Base-by-base conservation (phyloP, 805 yeast species). In the Suhomyces sp. region DNA sequence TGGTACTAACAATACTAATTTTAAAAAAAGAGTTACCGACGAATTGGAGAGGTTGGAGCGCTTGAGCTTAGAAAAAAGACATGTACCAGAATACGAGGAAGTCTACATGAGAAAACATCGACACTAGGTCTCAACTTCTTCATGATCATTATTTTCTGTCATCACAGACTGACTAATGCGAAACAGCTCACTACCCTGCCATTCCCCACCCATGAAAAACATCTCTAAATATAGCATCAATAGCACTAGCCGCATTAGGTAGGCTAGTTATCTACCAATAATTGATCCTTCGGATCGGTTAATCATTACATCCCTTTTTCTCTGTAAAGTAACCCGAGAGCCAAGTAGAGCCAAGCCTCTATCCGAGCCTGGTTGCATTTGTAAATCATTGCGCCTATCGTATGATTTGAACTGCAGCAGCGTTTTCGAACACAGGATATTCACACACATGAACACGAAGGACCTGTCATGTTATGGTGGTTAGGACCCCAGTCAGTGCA, bases 31-130 rank as follows among this genome's bases (percentile, higher is more conserved):
- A 53, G 58, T 75, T 33, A 75, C 78, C 1, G 79, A 75, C 58
- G 78, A 73, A 51, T 59, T 73, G 44, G 78, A 74, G 50, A 58
- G 75, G 44, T 58, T 73, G 44, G 78, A 74, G 49, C 57, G 75
- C 41, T 53, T 73, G 47, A 67, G 61, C 47, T 56, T 72, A 24
- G 77, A 71, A 25, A 71, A 65, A 45, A 60, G 79, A 31, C 65
- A 74, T 54, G 56, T 53, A 3, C 79, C 79, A 1, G 79, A 73
- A 48, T 74, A 58, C 52, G 79, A 75, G 56, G 78, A 72, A 55
- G 56, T 65, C 6, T 73, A 73, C 57, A 49, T 65, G 51, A 59
- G 74, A 52, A 65, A 63, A 46, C 50, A 56, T 45, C 53, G 63
- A 5, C 57, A 54, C 48, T 45, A 29, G 19, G 12, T 27, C 31